Conservation (phyloP, 441 rosid genomes). For the Erodium texanum region DNA sequence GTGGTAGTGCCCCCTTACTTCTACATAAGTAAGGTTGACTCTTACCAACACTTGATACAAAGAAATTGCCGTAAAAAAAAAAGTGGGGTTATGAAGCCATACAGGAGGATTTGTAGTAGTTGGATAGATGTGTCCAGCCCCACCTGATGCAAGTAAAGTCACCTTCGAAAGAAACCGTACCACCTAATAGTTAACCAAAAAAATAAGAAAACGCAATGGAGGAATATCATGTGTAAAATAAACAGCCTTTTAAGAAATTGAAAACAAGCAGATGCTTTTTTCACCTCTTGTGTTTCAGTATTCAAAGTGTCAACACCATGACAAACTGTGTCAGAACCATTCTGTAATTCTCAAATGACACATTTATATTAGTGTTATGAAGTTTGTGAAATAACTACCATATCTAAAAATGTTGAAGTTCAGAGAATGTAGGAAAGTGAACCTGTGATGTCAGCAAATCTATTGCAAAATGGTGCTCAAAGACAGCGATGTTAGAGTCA, state of each 20-base stretch:
- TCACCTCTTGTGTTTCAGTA: slow-evolving; percentile 75
- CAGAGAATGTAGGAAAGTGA: slow-evolving; percentile 5
- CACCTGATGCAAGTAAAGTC: slow-evolving; percentile 95
- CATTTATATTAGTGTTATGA: not conserved
- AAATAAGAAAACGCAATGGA: slow-evolving; percentile 8
- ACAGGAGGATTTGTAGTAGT: slow-evolving; percentile 92
- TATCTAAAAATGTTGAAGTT: not conserved
- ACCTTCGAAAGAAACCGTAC: slow-evolving; percentile 83
- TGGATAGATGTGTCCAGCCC: slow-evolving; percentile 96
- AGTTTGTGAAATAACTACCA: not conserved
- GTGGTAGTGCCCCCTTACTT: too few species aligned
- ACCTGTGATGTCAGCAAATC: slow-evolving; percentile 94
- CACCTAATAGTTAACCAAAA: slow-evolving; percentile 37
- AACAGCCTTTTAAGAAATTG: slow-evolving; percentile 9
- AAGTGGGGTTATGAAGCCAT: too few species aligned
- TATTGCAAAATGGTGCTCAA: slow-evolving; percentile 81
- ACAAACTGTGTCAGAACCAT: slow-evolving; percentile 65
- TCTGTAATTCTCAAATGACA: slow-evolving; percentile 36
- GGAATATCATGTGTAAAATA: not conserved
- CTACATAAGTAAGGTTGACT: too few species aligned
- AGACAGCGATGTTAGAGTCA: slow-evolving; percentile 68
- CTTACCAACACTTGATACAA: too few species aligned
- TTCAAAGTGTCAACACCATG: slow-evolving; percentile 84
- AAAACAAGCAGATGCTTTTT: slow-evolving; percentile 1
- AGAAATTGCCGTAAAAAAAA: too few species aligned